Base-by-base conservation (phyloP, 352 stramenopile species). In the Phytophthora agathidicida region DNA sequence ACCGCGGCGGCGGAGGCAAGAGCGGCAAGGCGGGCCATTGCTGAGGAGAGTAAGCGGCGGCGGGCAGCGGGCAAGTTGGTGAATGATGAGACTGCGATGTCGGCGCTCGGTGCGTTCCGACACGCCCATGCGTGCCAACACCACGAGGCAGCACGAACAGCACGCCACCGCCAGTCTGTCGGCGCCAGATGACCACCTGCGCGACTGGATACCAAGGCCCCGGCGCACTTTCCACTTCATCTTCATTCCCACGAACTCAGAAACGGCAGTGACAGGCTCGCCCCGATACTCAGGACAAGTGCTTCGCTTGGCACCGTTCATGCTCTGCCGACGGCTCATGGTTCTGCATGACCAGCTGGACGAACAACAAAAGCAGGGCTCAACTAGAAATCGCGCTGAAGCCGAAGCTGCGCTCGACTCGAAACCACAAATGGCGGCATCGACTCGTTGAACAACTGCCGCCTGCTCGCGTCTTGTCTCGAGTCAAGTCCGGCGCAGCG, bases 11-110 rank as follows among this genome's bases (percentile, higher is more conserved):
- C 61, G 35, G 52, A 51, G 14, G 50, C 56, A 37, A 75, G 37
- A 9, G 59, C 37, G 58, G 43, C 31, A 35, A 65, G 8, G 33
- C 60, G 64, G 30, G 77, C 63, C 73, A 82, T 82, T 33, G 17
- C 19, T 24, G 19, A 39, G 20, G n/a, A 28, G 52, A 39, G 19
- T 16, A 41, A 28, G 24, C 3, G 28, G 36, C 5, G 16, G 37
- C 10, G n/a, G 53, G 7, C 7, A 47, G 37, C 24, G 20, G 41
- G 46, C 37, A 65, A 65, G 16, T 71, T 75, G 65, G 23, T 47
- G 39, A 75, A 71, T 75, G n/a, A n/a, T n/a, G 65, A 67, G 20
- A 38, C 30, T 37, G 8, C 8, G 2, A 7, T 48, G 23, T n/a
- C n/a, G 24, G 16, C 17, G 27, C 31, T 47, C 59, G 46, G 33